Evolutionary conservation across 306 rosid genomes (phyloP).

Genomic region (Sindora glabra): DNA sequence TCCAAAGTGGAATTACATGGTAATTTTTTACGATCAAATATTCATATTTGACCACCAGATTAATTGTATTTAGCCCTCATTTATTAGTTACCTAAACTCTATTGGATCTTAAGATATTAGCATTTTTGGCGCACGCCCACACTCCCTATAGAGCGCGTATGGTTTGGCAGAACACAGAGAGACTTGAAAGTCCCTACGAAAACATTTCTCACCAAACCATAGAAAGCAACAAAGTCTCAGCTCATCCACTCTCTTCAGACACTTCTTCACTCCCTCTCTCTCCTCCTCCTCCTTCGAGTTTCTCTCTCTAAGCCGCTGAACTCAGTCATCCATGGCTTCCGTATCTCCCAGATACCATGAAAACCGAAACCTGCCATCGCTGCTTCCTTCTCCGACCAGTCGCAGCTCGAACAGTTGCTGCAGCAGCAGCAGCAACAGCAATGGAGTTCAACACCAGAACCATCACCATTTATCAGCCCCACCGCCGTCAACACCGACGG

Average conservation of each 20-base stretch:
- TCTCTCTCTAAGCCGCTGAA: background rate
- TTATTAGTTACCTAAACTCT: no score
- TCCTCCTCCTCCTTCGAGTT: background rate
- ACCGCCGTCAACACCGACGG: slow-evolving; percentile 5
- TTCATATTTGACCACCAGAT: no score
- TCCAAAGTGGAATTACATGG: no score
- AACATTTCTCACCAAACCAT: slow-evolving; percentile 46
- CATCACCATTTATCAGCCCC: no score
- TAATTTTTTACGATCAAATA: no score
- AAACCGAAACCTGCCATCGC: background rate
- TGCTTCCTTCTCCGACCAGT: slow-evolving; percentile 25
- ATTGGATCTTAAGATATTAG: no score
- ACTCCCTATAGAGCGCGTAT: slow-evolving; percentile 25
- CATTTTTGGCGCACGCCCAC: background rate
- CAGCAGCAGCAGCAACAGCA: slow-evolving; percentile 26
- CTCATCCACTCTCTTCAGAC: background rate
- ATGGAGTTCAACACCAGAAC: slow-evolving; percentile 27
- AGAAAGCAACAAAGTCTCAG: slow-evolving; percentile 15
- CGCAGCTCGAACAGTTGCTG: slow-evolving; percentile 21
- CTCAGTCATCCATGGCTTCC: slow-evolving; percentile 44
- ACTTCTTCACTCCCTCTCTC: background rate
- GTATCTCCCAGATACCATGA: slow-evolving; percentile 32
- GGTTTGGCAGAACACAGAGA: background rate
- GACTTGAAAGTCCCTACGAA: slow-evolving; percentile 24
- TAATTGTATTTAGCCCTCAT: no score